Percentiles rank a stretch among this genome's conserved stretches.
Evolutionary conservation across 2,329 filamentous ascomycete genomes (phyloP).

Genomic region (Alternaria ventricosa): DNA sequence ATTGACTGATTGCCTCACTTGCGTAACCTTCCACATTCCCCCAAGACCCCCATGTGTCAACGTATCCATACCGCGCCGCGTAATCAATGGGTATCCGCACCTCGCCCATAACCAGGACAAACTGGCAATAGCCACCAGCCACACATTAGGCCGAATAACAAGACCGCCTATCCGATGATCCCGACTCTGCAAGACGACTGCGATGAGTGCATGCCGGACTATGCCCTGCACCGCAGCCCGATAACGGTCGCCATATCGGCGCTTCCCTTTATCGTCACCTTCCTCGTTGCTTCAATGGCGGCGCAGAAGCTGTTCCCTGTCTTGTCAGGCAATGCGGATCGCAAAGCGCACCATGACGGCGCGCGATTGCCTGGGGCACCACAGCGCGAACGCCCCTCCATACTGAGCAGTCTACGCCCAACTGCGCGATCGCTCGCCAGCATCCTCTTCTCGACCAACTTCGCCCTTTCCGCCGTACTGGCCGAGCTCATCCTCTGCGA

Average conservation of each 20-base stretch:
- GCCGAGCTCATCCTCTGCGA: conserved; percentile 84
- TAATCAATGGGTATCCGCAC: conserved; percentile 36
- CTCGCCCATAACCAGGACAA: conserved; percentile 17
- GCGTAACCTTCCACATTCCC: conserved; percentile 1
- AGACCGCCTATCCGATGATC: conserved; percentile 34
- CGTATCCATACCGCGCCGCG: conserved; percentile 16
- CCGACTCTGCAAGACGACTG: conserved; percentile 56
- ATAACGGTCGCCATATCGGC: conserved; percentile 65
- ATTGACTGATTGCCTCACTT: conserved; percentile 17
- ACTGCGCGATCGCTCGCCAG: conserved; percentile 57
- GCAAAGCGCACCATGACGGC: conserved; percentile 68
- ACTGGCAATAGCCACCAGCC: conserved; percentile 26
- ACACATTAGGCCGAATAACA: conserved; percentile 11
- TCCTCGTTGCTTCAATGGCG: conserved; percentile 68
- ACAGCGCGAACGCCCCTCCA: conserved; percentile 29
- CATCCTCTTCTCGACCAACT: conserved; percentile 75
- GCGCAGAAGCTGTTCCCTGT: conserved; percentile 74
- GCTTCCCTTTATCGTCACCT: conserved; percentile 74
- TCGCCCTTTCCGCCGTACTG: conserved; percentile 77
- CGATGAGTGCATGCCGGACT: conserved; percentile 65
- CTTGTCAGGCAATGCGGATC: conserved; percentile 64
- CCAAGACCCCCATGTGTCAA: conserved; percentile 9
- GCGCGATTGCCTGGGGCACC: conserved; percentile 61
- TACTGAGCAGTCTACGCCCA: conserved; percentile 48
- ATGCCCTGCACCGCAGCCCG: conserved; percentile 50